Conservation (phyloP, 352 stramenopile species). For the Globisporangium heterothallicum region DNA sequence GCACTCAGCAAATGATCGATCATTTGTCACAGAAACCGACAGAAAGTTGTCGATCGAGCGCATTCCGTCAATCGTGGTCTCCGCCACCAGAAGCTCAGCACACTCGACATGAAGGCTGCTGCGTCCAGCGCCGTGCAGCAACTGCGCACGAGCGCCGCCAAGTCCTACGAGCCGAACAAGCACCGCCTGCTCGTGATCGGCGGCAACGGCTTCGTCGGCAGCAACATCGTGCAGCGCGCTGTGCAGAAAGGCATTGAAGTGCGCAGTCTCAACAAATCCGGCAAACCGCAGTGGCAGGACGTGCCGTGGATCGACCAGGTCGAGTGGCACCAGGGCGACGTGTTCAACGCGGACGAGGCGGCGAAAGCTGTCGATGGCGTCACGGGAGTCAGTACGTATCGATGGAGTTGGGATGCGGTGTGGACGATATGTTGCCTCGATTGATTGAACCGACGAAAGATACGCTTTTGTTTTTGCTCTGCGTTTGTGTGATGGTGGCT, state of each 20-base stretch:
- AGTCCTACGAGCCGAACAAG: slow-evolving; percentile 62
- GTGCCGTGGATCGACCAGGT: slow-evolving; percentile 81
- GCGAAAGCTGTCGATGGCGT: slow-evolving; percentile 61
- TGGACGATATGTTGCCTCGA: not conserved
- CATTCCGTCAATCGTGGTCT: not conserved
- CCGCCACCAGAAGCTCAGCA: no score
- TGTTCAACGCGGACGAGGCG: slow-evolving; percentile 71
- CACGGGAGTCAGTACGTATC: slow-evolving; percentile 79
- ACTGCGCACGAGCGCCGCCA: slow-evolving; percentile 26
- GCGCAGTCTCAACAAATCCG: slow-evolving; percentile 80
- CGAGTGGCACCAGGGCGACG: slow-evolving; percentile 82
- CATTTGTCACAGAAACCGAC: slow-evolving; percentile 1
- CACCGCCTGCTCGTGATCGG: slow-evolving; percentile 82
- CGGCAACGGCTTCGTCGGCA: slow-evolving; percentile 87
- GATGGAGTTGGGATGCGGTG: slow-evolving; percentile 1
- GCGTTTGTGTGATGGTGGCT: not conserved
- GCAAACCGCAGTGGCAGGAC: slow-evolving; percentile 76
- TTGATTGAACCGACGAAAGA: no score
- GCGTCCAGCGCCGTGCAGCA: not conserved
- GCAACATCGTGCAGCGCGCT: slow-evolving; percentile 86
- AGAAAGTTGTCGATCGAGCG: not conserved
- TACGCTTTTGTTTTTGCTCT: no score
- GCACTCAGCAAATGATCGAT: not conserved
- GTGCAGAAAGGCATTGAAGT: slow-evolving; percentile 85
- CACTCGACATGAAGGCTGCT: not conserved